Evolutionary conservation across 257 asterid genomes (phyloP).

Genomic region (Rhazya stricta): DNA sequence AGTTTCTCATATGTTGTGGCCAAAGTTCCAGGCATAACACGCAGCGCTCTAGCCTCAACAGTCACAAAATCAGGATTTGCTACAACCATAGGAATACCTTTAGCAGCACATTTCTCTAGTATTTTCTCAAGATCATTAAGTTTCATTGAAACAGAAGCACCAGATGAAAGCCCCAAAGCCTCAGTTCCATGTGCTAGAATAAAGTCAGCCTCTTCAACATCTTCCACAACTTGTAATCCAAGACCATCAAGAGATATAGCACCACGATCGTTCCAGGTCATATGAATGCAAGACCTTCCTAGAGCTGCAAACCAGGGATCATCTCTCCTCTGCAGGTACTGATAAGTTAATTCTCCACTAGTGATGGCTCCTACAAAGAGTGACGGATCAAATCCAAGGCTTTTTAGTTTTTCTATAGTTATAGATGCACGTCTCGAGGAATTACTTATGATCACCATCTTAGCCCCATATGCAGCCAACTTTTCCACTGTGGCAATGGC

Average conservation of each 20-base stretch:
- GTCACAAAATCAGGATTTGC: constrained; percentile 99
- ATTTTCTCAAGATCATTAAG: constrained; percentile 72
- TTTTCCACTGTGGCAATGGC: constrained; percentile 85
- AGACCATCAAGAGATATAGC: constrained; percentile 97
- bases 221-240: constrained; percentile 75
- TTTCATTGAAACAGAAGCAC: constrained; percentile 56
- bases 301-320: constrained; percentile 84
- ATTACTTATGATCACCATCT: constrained; percentile 88
- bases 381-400: constrained; percentile 83
- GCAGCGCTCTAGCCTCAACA: constrained; percentile 83
- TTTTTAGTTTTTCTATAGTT: constrained; percentile 66
- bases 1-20: constrained; percentile 82
- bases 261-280: constrained; percentile 92
- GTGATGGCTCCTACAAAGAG: constrained; percentile 86
- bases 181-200: constrained; percentile 94
- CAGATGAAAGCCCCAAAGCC: constrained; percentile 84
- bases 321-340: constrained; percentile 78
- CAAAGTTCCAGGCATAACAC: constrained; percentile 93
- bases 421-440: constrained; percentile 91
- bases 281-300: constrained; percentile 84
- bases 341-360: constrained; percentile 90
- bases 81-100: constrained; percentile 84
- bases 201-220: constrained; percentile 73
- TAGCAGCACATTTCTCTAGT: constrained; percentile 70
- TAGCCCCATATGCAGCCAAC: constrained; percentile 75